Evolutionary conservation across 225 moss, liverwort and hornwort species (phyloP).

Genomic region (Takakia lepidozioides): DNA sequence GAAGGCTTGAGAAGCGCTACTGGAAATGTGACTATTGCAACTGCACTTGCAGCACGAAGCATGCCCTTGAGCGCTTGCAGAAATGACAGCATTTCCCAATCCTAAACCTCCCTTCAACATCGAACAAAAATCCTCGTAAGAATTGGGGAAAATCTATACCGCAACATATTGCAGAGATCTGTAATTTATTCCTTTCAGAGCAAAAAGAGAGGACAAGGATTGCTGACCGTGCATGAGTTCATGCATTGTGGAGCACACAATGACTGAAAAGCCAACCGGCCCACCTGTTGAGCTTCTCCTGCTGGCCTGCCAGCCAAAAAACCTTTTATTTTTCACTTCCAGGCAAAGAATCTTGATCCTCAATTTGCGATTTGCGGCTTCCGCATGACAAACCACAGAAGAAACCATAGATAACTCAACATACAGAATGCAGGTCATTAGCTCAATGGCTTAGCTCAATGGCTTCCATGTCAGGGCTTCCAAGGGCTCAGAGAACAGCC

Average conservation of each 20-base stretch:
- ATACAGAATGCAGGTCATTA: too few relatives aligned
- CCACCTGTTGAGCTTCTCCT: constrained; percentile 46
- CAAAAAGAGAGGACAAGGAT: constrained; percentile 10
- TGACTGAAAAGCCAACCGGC: constrained; percentile 77
- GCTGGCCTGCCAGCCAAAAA: constrained; percentile 57
- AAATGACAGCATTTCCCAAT: constrained; percentile 86
- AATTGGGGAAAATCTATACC: neutral
- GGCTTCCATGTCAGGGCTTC: too few relatives aligned
- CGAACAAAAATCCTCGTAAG: neutral
- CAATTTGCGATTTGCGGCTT: too few relatives aligned
- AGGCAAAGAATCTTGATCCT: too few relatives aligned
- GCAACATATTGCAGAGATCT: neutral
- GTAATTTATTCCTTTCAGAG: too few relatives aligned
- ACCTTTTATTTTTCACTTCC: too few relatives aligned
- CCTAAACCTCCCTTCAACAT: constrained; percentile 26
- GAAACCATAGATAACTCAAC: too few relatives aligned
- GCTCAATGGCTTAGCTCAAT: too few relatives aligned
- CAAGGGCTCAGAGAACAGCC: too few relatives aligned
- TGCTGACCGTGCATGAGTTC: constrained; percentile 60
- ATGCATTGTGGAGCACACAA: constrained; percentile 89
- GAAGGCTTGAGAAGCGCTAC: constrained; percentile 62
- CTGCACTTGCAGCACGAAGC: constrained; percentile 62
- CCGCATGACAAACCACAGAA: too few relatives aligned
- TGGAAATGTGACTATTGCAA: constrained; percentile 79
- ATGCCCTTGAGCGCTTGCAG: constrained; percentile 72